phyloP scores from a whole-genome alignment of 306 rosid genomes.

The Clitoria ternatea region DNA sequence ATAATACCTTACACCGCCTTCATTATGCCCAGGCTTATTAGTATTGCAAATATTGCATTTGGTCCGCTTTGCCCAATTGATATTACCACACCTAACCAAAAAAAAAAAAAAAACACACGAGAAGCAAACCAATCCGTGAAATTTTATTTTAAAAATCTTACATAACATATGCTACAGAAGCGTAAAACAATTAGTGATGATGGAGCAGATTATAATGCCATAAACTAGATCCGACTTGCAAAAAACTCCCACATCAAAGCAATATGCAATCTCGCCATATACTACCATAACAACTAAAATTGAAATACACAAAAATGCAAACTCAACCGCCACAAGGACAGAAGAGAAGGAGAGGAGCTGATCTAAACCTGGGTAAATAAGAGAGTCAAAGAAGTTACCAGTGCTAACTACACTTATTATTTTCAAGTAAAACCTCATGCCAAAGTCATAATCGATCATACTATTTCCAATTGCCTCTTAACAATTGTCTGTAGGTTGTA shows the following conservation, averaged over 20 bases:
- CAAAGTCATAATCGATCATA: background rate
- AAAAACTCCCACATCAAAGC: slow-evolving; percentile 7
- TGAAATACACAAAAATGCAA: slow-evolving; percentile 2
- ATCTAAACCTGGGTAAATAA: background rate
- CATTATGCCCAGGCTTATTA: slow-evolving; percentile 88
- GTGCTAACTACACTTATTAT: background rate
- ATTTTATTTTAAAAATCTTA: background rate
- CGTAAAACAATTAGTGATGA: background rate
- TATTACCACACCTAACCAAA: slow-evolving; percentile 84
- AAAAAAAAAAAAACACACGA: background rate
- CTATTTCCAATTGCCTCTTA: background rate
- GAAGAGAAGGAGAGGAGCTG: background rate
- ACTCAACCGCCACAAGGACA: slow-evolving; percentile 23
- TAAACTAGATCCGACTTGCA: background rate
- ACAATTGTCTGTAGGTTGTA: background rate
- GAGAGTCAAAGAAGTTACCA: background rate
- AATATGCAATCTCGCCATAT: background rate
- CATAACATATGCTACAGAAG: background rate
- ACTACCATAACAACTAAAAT: slow-evolving; percentile 11
- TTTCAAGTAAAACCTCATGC: background rate
- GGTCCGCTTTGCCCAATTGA: slow-evolving; percentile 96
- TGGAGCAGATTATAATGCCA: slow-evolving; percentile 10
- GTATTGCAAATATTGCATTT: slow-evolving; percentile 99
- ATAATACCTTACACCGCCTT: slow-evolving; percentile 95
- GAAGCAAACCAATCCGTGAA: slow-evolving; percentile 11